Evolutionary conservation across 1,139 yeast species (phyloP), one percentile per base, ranked within the genome.

Genomic region (Geotrichum carabidarum): DNA sequence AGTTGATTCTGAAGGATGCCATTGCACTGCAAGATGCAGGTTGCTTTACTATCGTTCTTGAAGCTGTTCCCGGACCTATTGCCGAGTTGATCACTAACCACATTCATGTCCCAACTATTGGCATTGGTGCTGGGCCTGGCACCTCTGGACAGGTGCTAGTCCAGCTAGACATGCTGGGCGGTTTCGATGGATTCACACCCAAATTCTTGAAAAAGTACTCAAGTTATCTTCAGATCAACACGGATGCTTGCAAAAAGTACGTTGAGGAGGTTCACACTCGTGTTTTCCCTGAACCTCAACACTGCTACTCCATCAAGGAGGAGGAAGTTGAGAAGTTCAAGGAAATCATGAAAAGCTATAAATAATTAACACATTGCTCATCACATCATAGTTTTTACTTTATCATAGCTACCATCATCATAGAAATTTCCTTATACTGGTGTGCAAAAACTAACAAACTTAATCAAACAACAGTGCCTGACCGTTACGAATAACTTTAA

Each of bases 131-230:
- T 0, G 98, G 99, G 0, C 82, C 84, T 17, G 72, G 71, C 11
- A 84, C 93, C 14, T 82, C 89, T 37, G 98, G 96, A 0, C 98
- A 93, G 68, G 96, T 93, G 0, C 76, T 93, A 50, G 99, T 93
- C 0, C 83, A 86, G 67, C 80, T 90, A 1, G 99, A 93, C 67
- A 67, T 87, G 73, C 73, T 93, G 44, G 96, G 96, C 0, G 77
- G 76, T 27, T 78, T 80, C 50, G 82, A 83, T 22, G 72, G 73
- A 1, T 78, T 75, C 47, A 65, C 71, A 15, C 90, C 96, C 1
- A 86, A 85, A 67, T 91, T 93, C 70, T 91, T 89, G 36, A 86
- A 88, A 65, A 75, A 76, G 60, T 91, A 87, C 67, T 75, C 78
- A 42, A 71, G 81, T 60, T 73, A 84, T 48, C 76, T 78, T 57